Evolutionary conservation across 306 rosid species (phyloP), one percentile per base, ranked within the genome.

Genomic region (peach (Prunus persica)): DNA sequence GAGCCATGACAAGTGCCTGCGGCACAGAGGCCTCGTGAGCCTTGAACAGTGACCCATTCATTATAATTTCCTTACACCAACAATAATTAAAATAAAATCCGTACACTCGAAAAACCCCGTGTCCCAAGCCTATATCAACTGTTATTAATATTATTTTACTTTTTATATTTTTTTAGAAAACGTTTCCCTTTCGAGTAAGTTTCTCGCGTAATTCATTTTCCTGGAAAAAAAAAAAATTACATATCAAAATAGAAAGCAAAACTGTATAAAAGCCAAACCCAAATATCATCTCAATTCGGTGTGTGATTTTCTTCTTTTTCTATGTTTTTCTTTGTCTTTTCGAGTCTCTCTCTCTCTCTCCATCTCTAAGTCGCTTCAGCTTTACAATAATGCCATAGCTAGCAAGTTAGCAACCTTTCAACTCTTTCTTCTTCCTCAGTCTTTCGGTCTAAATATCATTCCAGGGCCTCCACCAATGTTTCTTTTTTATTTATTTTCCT

Each of bases 381-480:
- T 82, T 73, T 77, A 76, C 75, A 72, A 73, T 74, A 78, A 67
- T 75, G 80, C 54, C 71, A 62, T 81, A 52, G 67, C 46, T 63
- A 7, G 22, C 63, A n/a, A 10, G 28, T 14, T 12, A 47, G 74
- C 71, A 50, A 24, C 65, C 71, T 54, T 47, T 18, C 87, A 57
- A 65, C 16, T 3, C 19, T 60, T 34, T 34, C 69, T 73, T 65
- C 69, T 51, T 49, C n/a, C 30, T 67, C 73, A 27, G 13, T 46
- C 49, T 50, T 52, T 13, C 20, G 24, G 15, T 61, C 75, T 83
- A 80, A 85, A 88, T 82, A 76, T 69, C 86, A 78, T 82, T 76
- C 80, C 76, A 75, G 78, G 60, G 61, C 77, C 71, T 79, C 84
- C 78, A 56, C 27, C 85, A 80, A 74, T 83, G 60, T 78, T 80